These are phyloP conservation scores for Bryoerythrophyllum caledonicum DNA, from an alignment of 225 moss, liverwort and hornwort species.

Conservation along the genomic window DNA sequence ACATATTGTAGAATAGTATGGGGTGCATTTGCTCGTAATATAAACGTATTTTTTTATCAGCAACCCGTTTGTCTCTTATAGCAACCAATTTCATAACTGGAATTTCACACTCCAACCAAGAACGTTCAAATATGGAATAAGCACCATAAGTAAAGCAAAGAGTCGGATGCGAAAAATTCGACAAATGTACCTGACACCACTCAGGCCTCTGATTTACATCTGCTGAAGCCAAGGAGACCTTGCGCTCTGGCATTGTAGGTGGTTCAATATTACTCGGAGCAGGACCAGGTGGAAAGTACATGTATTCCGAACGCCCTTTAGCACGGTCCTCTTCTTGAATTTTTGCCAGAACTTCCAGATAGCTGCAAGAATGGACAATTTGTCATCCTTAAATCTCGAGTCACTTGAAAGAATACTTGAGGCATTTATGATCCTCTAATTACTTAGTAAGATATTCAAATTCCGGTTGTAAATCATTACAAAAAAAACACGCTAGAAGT, in stretches of 20 bases:
- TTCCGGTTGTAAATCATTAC: not conserved
- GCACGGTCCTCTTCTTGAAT: constrained; percentile 21
- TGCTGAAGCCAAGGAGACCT: constrained; percentile 33
- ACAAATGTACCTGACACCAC: constrained; percentile 46
- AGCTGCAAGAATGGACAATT: constrained; percentile 26
- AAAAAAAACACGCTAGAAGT: not conserved
- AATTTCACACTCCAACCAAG: not conserved
- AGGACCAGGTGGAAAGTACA: constrained; percentile 10
- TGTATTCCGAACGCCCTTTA: constrained; percentile 12
- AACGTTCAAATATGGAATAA: not conserved
- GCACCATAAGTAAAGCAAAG: not conserved
- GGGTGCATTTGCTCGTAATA: not conserved
- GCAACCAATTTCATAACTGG: not conserved
- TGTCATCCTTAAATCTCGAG: not conserved
- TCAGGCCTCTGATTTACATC: constrained; percentile 38
- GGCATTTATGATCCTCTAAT: too few relatives aligned
- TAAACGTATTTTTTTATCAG: not conserved
- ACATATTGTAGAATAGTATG: not conserved
- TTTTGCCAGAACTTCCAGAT: constrained; percentile 32
- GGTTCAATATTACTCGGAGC: constrained; percentile 23
- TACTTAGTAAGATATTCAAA: not conserved
- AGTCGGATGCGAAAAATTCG: not conserved
- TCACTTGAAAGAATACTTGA: not conserved
- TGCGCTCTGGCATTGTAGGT: constrained; percentile 38
- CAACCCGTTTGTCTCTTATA: not conserved